phyloP scores from a whole-genome alignment of 306 rosid genomes.

The Trifolium pratense region DNA sequence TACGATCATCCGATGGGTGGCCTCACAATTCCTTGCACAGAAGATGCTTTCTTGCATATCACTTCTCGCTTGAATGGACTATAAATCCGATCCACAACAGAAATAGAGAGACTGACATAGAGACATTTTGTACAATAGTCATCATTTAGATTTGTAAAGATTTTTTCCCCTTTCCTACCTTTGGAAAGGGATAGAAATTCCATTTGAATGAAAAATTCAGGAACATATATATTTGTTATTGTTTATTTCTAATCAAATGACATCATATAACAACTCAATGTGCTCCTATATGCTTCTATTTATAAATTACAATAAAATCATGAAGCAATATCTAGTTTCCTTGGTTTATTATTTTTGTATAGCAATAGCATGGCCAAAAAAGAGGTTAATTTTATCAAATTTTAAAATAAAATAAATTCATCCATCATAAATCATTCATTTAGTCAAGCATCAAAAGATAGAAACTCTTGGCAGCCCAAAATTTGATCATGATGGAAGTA shows the following conservation, averaged over 20 bases:
- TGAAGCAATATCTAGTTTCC: no score
- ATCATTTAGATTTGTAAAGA: conserved; percentile 24
- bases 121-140: background rate
- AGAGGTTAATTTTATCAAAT: no score
- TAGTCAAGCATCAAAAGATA: no score
- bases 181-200: conserved; percentile 1
- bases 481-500: no score
- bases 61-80: background rate
- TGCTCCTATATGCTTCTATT: background rate
- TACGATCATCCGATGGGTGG: conserved; percentile 35
- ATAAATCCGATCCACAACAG: background rate
- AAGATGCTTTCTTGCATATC: conserved; percentile 2
- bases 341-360: no score
- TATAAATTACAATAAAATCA: no score
- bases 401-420: no score
- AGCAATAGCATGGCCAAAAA: no score
- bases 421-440: no score
- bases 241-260: background rate
- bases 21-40: conserved; percentile 37
- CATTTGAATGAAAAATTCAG: conserved; percentile 1
- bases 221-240: background rate
- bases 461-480: no score
- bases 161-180: conserved; percentile 3
- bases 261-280: background rate
- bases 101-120: background rate